A percentile compares a stretch with the other conserved stretches of the same genome.
Evolutionary conservation across 176 grass and related monocot genomes (phyloP).

Genomic region (Oryza longistaminata): DNA sequence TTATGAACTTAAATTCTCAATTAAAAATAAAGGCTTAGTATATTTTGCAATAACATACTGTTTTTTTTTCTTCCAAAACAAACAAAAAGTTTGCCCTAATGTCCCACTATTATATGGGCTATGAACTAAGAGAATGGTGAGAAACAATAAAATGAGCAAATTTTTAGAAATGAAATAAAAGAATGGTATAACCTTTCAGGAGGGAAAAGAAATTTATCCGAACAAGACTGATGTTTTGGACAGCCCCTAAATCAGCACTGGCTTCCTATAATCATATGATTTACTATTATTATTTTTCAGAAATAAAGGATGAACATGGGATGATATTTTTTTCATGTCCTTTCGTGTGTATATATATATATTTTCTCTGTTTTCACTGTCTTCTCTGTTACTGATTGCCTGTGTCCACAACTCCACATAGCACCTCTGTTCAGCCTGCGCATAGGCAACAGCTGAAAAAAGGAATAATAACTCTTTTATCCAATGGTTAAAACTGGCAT

Average conservation of each 20-base stretch:
- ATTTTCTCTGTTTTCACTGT: not conserved
- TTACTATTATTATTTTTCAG: not conserved
- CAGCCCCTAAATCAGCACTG: too few relatives aligned
- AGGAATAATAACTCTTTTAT: not conserved
- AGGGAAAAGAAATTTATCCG: too few relatives aligned
- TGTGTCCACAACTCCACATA: not conserved
- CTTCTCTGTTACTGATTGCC: not conserved
- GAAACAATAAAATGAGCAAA: too few relatives aligned
- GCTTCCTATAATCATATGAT: not conserved
- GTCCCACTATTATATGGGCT: too few relatives aligned
- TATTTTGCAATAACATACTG: not conserved
- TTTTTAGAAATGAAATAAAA: too few relatives aligned
- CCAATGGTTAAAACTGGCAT: constrained; percentile 3
- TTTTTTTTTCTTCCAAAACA: not conserved
- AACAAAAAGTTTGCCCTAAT: too few relatives aligned
- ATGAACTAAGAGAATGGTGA: too few relatives aligned
- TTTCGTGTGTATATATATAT: not conserved
- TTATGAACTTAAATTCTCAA: not conserved
- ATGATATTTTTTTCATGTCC: not conserved
- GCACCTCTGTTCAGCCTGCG: not conserved
- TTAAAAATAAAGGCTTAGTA: not conserved
- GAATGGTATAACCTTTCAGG: too few relatives aligned
- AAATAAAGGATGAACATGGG: not conserved
- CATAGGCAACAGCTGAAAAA: not conserved
- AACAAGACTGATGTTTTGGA: too few relatives aligned